A percentile compares a stretch with the other conserved stretches of the same genome.
These are phyloP conservation scores for Aspergillus transmontanensis DNA, from an alignment of 2,329 filamentous ascomycete species.

Conservation along the genomic window DNA sequence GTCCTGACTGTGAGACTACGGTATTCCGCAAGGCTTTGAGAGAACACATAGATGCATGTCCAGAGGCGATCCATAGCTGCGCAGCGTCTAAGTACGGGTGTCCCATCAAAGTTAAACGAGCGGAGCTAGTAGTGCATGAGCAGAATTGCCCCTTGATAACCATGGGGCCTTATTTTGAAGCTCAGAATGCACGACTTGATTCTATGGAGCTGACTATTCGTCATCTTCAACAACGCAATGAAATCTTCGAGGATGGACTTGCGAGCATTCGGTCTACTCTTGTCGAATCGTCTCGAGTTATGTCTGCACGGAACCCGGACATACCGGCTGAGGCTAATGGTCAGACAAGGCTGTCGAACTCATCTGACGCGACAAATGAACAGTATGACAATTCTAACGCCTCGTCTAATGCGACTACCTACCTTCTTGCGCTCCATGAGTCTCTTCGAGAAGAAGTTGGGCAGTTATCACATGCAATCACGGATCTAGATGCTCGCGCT, in stretches of 20 bases:
- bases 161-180: constrained; percentile 47
- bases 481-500: constrained; percentile 62
- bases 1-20: constrained; percentile 40
- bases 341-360: constrained; percentile 10
- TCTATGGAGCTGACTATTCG: constrained; percentile 48
- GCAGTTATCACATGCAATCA: constrained; percentile 57
- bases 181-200: constrained; percentile 46
- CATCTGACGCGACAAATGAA: constrained; percentile 18
- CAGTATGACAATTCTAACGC: constrained; percentile 27
- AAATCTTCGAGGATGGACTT: constrained; percentile 50
- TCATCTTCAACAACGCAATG: constrained; percentile 49
- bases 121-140: constrained; percentile 47
- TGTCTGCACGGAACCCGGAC: constrained; percentile 14
- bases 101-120: constrained; percentile 38
- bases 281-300: constrained; percentile 32
- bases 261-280: constrained; percentile 45
- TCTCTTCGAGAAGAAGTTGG: constrained; percentile 61
- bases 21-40: constrained; percentile 35
- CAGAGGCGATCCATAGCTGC: constrained; percentile 40
- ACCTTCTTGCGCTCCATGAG: constrained; percentile 64
- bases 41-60: constrained; percentile 41
- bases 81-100: constrained; percentile 48
- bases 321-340: constrained; percentile 10
- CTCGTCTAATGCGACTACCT: constrained; percentile 51
- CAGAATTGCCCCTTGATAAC: constrained; percentile 54